Conservation (phyloP, 75 land plant genomes). For the Cupressus sempervirens region DNA sequence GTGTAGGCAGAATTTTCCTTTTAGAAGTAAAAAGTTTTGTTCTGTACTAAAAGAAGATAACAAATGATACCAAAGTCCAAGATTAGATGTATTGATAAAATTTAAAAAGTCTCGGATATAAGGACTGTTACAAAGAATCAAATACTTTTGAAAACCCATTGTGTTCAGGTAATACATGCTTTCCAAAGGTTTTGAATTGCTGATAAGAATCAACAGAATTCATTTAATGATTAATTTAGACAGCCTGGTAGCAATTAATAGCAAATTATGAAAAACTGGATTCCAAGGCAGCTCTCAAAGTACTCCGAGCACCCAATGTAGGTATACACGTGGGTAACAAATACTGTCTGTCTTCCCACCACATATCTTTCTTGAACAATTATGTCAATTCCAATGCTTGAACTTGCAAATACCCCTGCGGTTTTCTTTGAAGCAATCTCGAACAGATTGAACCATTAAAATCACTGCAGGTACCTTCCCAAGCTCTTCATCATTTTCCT, state of each 20-base stretch:
- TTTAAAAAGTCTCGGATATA: background rate
- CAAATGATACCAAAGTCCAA: background rate
- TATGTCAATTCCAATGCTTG: conserved; percentile 38
- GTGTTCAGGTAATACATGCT: background rate
- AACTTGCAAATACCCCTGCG: conserved; percentile 85
- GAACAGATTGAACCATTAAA: conserved; percentile 66
- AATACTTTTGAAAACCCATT: background rate
- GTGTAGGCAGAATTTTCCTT: background rate
- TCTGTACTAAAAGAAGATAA: background rate
- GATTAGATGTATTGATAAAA: background rate
- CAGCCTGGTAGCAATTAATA: background rate
- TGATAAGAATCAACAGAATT: background rate
- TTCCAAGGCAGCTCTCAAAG: background rate
- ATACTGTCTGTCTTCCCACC: background rate
- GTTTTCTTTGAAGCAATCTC: conserved; percentile 59
- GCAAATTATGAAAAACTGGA: background rate
- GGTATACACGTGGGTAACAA: background rate
- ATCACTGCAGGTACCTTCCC: conserved; percentile 31
- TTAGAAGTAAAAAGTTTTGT: background rate
- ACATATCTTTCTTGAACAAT: background rate
- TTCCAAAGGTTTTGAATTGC: background rate
- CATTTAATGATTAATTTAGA: background rate
- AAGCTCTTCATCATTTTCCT: conserved; percentile 62
- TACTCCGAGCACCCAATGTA: background rate
- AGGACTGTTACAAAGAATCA: background rate